Evolutionary conservation across 1,284 basidiomycete genomes (phyloP).

Genomic region (Butyriboletus appendiculatus): DNA sequence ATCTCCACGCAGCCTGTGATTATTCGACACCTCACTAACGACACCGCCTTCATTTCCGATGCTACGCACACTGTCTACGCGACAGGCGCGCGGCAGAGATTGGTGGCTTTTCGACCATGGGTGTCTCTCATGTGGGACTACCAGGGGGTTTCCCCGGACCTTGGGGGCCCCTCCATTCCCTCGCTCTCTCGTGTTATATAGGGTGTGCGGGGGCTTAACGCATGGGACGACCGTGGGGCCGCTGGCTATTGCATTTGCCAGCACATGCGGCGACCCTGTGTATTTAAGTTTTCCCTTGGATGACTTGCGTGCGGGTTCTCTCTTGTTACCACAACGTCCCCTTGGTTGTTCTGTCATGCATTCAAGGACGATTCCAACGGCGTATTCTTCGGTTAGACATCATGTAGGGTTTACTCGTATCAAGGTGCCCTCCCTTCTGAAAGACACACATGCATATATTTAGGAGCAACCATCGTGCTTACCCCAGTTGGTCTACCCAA

Average conservation of each 20-base stretch:
- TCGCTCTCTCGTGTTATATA: constrained; percentile 1
- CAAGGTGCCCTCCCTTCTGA: constrained; percentile 8
- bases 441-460: neutral
- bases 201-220: constrained; percentile 25
- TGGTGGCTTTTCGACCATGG: neutral
- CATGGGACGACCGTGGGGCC: constrained; percentile 18
- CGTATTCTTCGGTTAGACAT: constrained; percentile 21
- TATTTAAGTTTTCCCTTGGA: constrained; percentile 27
- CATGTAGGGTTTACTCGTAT: constrained; percentile 17
- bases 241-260: constrained; percentile 23
- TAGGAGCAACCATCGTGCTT: constrained; percentile 16
- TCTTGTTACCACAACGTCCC: constrained; percentile 18
- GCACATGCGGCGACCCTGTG: constrained; percentile 20
- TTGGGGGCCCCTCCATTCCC: constrained; percentile 14
- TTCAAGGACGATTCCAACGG: constrained; percentile 10
- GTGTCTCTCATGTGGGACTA: constrained; percentile 11
- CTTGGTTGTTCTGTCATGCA: constrained; percentile 16
- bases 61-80: neutral
- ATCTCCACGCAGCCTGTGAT: neutral
- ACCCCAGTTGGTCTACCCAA: constrained; percentile 8
- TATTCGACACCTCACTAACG: constrained; percentile 1
- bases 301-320: constrained; percentile 15
- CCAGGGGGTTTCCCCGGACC: constrained; percentile 13
- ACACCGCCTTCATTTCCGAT: constrained; percentile 27
- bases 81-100: constrained; percentile 1